Percentiles rank a stretch among this genome's conserved stretches.
Evolutionary conservation across 176 grass and related monocot genomes (phyloP).

Genomic region (Musa schizocarpa): DNA sequence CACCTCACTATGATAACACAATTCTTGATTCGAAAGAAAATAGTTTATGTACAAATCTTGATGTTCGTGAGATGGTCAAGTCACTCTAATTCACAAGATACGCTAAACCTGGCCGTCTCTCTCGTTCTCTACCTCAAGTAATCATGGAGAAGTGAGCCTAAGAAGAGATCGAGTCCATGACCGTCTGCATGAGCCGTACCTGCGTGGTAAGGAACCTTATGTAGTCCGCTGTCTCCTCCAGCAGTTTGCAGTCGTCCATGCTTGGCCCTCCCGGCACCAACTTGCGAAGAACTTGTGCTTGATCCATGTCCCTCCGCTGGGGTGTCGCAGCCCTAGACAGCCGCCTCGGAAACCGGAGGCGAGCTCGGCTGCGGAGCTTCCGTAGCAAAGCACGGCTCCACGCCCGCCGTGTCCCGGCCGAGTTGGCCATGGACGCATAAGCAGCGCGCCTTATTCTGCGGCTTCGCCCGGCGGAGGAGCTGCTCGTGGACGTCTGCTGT

Average conservation of each 20-base stretch:
- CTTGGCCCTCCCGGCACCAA: background rate
- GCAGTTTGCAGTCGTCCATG: slow-evolving; percentile 22
- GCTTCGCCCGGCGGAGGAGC: background rate
- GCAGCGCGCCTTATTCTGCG: slow-evolving; percentile 7
- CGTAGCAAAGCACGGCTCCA: slow-evolving; percentile 19
- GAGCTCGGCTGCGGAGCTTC: background rate
- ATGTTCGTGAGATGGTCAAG: no score
- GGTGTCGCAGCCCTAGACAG: background rate
- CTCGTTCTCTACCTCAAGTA: background rate
- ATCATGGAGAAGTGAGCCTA: background rate
- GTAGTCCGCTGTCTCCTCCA: slow-evolving; percentile 19
- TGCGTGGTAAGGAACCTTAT: slow-evolving; percentile 8
- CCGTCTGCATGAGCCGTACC: slow-evolving; percentile 10
- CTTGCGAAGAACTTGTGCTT: background rate
- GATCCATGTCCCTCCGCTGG: background rate
- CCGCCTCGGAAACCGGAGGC: background rate
- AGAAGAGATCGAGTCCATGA: background rate
- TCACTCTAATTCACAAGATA: no score
- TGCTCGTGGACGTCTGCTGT: background rate
- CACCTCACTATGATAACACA: no score
- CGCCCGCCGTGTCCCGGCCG: background rate
- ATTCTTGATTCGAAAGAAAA: no score
- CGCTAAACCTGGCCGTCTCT: background rate
- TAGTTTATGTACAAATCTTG: no score
- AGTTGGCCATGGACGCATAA: slow-evolving; percentile 7